Evolutionary conservation across 495 filamentous ascomycete species (phyloP).

Genomic region (Achaetomiella virescens): DNA sequence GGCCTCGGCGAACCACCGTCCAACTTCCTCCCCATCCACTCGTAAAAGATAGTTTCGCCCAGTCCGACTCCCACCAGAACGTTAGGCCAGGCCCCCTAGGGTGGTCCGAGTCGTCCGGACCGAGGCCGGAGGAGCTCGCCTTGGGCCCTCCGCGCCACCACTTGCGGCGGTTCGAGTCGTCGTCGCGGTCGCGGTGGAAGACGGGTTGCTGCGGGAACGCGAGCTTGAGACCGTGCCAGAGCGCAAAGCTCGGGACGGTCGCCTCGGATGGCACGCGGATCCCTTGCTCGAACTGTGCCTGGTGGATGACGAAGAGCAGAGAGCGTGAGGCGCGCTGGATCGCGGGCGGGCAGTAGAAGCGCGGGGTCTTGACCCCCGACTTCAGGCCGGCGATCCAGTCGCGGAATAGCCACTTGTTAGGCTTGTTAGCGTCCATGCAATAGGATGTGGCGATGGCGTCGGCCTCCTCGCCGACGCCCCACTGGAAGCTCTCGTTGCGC

Average conservation of each 20-base stretch:
- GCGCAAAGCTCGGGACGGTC: slow-evolving; percentile 33
- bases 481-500: slow-evolving; percentile 44
- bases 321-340: slow-evolving; percentile 25
- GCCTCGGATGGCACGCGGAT: slow-evolving; percentile 33
- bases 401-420: slow-evolving; percentile 45
- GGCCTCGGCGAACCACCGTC: slow-evolving; percentile 12
- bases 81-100: slow-evolving; percentile 23
- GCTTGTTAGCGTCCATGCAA: slow-evolving; percentile 43
- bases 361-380: slow-evolving; percentile 19
- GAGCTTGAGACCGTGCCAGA: slow-evolving; percentile 40
- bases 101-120: slow-evolving; percentile 19
- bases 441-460: slow-evolving; percentile 49
- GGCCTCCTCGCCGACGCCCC: slow-evolving; percentile 57
- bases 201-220: slow-evolving; percentile 34
- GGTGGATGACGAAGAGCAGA: slow-evolving; percentile 26
- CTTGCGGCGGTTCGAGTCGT: slow-evolving; percentile 14
- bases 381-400: slow-evolving; percentile 38
- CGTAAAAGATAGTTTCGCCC: slow-evolving; percentile 20
- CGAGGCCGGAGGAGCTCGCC: slow-evolving; percentile 21
- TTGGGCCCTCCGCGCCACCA: slow-evolving; percentile 35
- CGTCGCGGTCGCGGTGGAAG: slow-evolving; percentile 20
- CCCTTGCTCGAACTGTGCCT: slow-evolving; percentile 24
- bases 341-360: slow-evolving; percentile 33
- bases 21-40: slow-evolving; percentile 20
- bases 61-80: slow-evolving; percentile 32